phyloP scores from a whole-genome alignment of 1,284 basidiomycete species.

The Heterobasidion annosum region DNA sequence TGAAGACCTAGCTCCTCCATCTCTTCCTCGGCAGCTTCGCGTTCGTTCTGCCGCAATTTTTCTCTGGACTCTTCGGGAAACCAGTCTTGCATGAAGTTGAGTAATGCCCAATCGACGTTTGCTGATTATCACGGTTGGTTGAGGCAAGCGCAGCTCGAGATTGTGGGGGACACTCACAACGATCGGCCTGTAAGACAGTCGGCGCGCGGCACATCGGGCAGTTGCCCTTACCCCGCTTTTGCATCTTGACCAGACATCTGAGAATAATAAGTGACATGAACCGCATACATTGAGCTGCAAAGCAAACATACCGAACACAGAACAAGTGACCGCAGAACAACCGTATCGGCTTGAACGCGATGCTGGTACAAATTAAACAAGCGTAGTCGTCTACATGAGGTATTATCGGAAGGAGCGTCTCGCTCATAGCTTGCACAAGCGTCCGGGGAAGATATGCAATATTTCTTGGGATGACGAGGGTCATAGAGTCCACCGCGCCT shows the following conservation, averaged over 20 bases:
- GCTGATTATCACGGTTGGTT: conserved; percentile 26
- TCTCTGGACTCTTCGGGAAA: conserved; percentile 80
- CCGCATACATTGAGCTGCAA: not conserved
- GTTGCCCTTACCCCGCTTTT: conserved; percentile 69
- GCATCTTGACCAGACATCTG: conserved; percentile 90
- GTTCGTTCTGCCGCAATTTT: conserved; percentile 74
- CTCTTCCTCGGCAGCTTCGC: conserved; percentile 69
- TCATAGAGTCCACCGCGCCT: conserved; percentile 2
- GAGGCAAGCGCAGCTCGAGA: not conserved
- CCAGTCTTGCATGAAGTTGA: conserved; percentile 89
- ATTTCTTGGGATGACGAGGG: conserved; percentile 15
- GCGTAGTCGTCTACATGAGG: conserved; percentile 77
- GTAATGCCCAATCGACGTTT: conserved; percentile 75
- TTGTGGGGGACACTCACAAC: conserved; percentile 39
- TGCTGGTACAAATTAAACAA: conserved; percentile 72
- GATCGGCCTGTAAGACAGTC: conserved; percentile 69
- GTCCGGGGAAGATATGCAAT: conserved; percentile 62
- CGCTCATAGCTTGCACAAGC: conserved; percentile 80
- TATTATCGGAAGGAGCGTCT: conserved; percentile 77
- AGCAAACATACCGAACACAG: conserved; percentile 56
- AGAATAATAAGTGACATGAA: not conserved
- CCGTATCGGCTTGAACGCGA: conserved; percentile 86
- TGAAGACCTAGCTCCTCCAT: conserved; percentile 48
- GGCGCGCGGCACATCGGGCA: conserved; percentile 85
- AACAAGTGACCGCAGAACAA: conserved; percentile 86